Percentiles rank a stretch among this genome's conserved stretches.
phyloP scores from a whole-genome alignment of 2,329 filamentous ascomycete genomes.

The Calonectria naviculata region DNA sequence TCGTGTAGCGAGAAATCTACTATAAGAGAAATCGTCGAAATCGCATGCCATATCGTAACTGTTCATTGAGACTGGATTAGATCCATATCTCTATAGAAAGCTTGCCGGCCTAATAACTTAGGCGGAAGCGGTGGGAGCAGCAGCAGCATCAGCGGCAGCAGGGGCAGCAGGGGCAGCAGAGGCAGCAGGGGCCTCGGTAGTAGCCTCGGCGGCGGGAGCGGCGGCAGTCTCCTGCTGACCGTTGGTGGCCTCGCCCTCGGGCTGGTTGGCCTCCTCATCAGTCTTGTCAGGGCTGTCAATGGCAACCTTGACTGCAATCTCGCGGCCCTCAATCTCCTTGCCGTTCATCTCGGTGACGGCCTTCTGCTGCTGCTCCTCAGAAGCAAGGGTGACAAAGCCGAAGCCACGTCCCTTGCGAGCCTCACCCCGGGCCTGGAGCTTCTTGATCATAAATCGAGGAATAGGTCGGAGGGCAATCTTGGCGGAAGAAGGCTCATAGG shows the following conservation, averaged over 20 bases:
- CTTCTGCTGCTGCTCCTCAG: slow-evolving; percentile 97
- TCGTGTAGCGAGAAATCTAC: slow-evolving; percentile 47
- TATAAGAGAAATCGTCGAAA: slow-evolving; percentile 53
- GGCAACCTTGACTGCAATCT: slow-evolving; percentile 99
- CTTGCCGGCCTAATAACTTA: slow-evolving; percentile 42
- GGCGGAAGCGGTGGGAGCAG: slow-evolving; percentile 41
- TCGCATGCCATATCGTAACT: slow-evolving; percentile 54
- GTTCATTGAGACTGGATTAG: slow-evolving; percentile 43
- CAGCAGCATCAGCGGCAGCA: too few relatives aligned
- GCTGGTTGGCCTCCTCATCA: slow-evolving; percentile 81
- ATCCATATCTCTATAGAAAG: slow-evolving; percentile 40
- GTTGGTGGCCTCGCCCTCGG: slow-evolving; percentile 57
- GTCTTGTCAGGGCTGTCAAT: slow-evolving; percentile 99
- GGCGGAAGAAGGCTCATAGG: slow-evolving; percentile 91
- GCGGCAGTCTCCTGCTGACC: slow-evolving; percentile 51
- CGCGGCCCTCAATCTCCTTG: slow-evolving; percentile 98
- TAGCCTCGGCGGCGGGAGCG: slow-evolving; percentile 40
- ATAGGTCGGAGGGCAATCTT: slow-evolving; percentile 99
- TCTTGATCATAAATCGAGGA: slow-evolving; percentile 99
- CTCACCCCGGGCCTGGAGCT: slow-evolving; percentile 97
- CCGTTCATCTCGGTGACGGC: slow-evolving; percentile 98
- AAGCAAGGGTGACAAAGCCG: slow-evolving; percentile 95
- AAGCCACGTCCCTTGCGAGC: slow-evolving; percentile 99
- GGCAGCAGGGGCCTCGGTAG: slow-evolving; percentile 38
- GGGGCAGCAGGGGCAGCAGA: too few relatives aligned